Evolutionary conservation across 2,329 filamentous ascomycete species (phyloP).

Genomic region (Blastomyces emzantsi): DNA sequence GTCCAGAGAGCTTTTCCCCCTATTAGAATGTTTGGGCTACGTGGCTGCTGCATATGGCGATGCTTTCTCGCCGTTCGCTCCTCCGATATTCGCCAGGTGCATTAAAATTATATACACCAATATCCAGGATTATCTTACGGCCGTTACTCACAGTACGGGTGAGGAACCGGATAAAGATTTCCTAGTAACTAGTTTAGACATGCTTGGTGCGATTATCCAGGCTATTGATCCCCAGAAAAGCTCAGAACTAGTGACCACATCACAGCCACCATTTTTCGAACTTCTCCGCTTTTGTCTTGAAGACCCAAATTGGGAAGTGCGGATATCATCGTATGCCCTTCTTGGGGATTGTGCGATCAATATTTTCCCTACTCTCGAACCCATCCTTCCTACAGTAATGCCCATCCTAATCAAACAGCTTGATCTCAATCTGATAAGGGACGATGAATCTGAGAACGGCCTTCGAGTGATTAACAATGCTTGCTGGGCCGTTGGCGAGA

Average conservation of each 20-base stretch:
- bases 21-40: constrained; percentile 94
- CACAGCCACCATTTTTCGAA: constrained; percentile 80
- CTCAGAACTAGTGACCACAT: constrained; percentile 62
- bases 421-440: constrained; percentile 65
- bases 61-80: constrained; percentile 74
- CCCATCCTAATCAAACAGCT: constrained; percentile 77
- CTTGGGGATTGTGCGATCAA: constrained; percentile 93
- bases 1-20: constrained; percentile 84
- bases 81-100: constrained; percentile 78
- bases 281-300: constrained; percentile 87
- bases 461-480: constrained; percentile 97
- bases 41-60: constrained; percentile 78
- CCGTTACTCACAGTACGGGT: constrained; percentile 56
- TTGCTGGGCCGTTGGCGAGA: constrained; percentile 93
- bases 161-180: constrained; percentile 95
- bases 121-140: constrained; percentile 67
- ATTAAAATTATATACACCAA: constrained; percentile 88
- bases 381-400: constrained; percentile 63
- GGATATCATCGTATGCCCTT: constrained; percentile 90
- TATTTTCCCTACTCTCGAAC: constrained; percentile 71
- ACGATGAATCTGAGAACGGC: constrained; percentile 72
- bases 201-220: constrained; percentile 88
- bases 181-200: constrained; percentile 85
- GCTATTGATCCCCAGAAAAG: constrained; percentile 67
- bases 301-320: constrained; percentile 81